Conservation (phyloP, 1,284 basidiomycete genomes). For the Vanrija sp. region DNA sequence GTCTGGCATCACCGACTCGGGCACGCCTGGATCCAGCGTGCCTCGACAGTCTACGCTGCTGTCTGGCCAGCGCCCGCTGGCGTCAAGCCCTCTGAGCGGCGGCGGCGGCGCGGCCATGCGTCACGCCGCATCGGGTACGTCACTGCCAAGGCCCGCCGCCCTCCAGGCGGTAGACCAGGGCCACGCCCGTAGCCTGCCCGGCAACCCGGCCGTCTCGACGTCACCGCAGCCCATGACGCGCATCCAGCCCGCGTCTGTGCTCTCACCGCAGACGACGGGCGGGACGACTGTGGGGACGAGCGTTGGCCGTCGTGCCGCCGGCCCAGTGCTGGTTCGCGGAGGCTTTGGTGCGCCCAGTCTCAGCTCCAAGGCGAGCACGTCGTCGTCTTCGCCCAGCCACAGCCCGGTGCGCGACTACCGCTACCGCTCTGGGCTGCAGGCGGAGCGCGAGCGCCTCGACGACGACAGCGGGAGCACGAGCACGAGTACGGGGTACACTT, state of each 20-base stretch:
- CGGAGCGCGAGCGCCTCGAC: constrained; percentile 3
- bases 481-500: too few relatives aligned
- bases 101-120: not conserved
- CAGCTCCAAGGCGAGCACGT: constrained; percentile 9
- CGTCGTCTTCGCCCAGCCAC: constrained; percentile 18
- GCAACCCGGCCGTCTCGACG: not conserved
- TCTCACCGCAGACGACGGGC: constrained; percentile 37
- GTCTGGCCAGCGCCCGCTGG: too few relatives aligned
- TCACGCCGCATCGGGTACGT: not conserved
- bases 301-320: constrained; percentile 19
- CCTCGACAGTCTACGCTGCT: too few relatives aligned
- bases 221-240: not conserved
- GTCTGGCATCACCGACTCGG: too few relatives aligned
- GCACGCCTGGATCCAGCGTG: too few relatives aligned
- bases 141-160: not conserved
- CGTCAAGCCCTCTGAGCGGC: too few relatives aligned
- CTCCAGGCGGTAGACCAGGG: too few relatives aligned
- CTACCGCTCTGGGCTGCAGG: constrained; percentile 1
- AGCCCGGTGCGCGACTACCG: constrained; percentile 19
- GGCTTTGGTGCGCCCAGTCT: constrained; percentile 33
- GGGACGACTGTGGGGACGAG: constrained; percentile 8
- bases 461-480: not conserved
- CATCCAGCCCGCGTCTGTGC: not conserved
- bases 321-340: constrained; percentile 45
- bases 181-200: not conserved